Conservation (phyloP, 371 early-diverging fungal genomes). For the Apophysomyces elegans region DNA sequence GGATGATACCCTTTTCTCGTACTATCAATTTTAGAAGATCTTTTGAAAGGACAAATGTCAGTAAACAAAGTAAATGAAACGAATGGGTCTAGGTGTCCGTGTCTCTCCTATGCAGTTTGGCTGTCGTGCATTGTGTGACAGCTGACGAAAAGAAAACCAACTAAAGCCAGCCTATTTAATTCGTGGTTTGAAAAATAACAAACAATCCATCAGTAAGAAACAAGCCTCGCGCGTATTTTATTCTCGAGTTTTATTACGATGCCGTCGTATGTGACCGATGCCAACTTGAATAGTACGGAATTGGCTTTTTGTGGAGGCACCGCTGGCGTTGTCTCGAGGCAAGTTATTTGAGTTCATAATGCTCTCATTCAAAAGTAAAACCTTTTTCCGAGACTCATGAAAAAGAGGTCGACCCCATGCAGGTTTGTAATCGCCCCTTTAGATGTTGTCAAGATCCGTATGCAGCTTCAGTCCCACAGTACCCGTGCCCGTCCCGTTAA, state of each 20-base stretch:
- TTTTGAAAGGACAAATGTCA: background rate
- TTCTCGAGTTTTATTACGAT: constrained; percentile 17
- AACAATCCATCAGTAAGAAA: background rate
- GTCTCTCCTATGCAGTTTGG: too few relatives aligned
- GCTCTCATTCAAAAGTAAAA: too few relatives aligned
- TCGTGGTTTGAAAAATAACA: background rate
- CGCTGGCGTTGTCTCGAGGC: constrained; percentile 72
- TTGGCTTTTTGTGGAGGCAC: constrained; percentile 70
- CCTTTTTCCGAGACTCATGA: too few relatives aligned
- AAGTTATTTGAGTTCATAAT: background rate
- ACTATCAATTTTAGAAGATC: too few relatives aligned
- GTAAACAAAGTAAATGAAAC: background rate
- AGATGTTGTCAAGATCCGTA: constrained; percentile 92
- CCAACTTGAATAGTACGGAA: constrained; percentile 56
- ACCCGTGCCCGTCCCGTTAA: constrained; percentile 15
- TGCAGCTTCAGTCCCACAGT: constrained; percentile 65
- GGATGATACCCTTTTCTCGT: too few relatives aligned
- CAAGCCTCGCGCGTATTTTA: too few relatives aligned
- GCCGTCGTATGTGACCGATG: constrained; percentile 52
- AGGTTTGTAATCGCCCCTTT: constrained; percentile 83
- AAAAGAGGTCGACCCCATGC: background rate
- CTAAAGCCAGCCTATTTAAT: background rate
- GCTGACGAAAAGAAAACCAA: background rate
- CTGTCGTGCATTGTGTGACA: background rate
- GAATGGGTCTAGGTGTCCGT: background rate